Conservation (phyloP, 1,284 basidiomycete genomes). For the Austropuccinia psidii region DNA sequence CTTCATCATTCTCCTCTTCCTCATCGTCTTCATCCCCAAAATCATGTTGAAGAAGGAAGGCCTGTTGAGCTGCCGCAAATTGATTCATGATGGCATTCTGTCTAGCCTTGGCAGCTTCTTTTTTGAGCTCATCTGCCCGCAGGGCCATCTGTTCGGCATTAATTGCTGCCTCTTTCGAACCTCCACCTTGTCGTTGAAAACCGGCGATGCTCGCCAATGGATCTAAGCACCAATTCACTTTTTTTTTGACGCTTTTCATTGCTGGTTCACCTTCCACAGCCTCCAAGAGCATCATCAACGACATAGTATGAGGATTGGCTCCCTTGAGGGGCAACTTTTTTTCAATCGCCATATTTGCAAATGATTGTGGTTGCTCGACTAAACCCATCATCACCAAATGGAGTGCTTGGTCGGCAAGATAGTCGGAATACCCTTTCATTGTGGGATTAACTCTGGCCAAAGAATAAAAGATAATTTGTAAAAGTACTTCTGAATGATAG, state of each 20-base stretch:
- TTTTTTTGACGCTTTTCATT: conserved; percentile 58
- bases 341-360: conserved; percentile 56
- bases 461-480: conserved; percentile 69
- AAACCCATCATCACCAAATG: conserved; percentile 77
- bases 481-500: conserved; percentile 61
- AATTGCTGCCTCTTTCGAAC: background rate
- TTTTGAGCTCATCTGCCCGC: conserved; percentile 63
- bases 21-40: conserved; percentile 41
- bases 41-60: conserved; percentile 52
- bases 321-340: conserved; percentile 44
- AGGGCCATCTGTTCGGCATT: conserved; percentile 48
- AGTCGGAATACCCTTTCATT: conserved; percentile 57
- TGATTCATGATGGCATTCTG: conserved; percentile 84
- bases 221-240: conserved; percentile 66
- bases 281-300: conserved; percentile 23
- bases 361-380: conserved; percentile 59
- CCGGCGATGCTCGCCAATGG: conserved; percentile 56
- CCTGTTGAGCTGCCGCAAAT: conserved; percentile 82
- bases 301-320: conserved; percentile 30
- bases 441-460: conserved; percentile 50
- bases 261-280: conserved; percentile 35
- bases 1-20: conserved; percentile 42
- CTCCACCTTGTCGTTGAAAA: conserved; percentile 49
- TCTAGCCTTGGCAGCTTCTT: conserved; percentile 69
- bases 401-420: conserved; percentile 77